These are phyloP conservation scores for Xylaria sp. DNA, from an alignment of 2,329 filamentous ascomycete species.

Conservation along the genomic window DNA sequence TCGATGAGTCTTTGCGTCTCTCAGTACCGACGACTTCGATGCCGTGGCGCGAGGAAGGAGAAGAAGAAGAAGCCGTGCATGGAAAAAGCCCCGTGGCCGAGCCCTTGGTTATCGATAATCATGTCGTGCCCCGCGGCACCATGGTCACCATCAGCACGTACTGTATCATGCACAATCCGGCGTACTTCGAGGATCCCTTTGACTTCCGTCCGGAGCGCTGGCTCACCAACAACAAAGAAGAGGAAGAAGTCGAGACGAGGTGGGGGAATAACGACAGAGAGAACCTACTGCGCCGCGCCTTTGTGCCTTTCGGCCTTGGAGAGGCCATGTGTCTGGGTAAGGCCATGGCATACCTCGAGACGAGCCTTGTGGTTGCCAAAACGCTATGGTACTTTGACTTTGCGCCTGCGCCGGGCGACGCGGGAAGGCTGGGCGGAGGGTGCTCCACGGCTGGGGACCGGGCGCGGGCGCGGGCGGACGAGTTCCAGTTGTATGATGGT, in stretches of 20 bases:
- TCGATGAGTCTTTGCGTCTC: no score
- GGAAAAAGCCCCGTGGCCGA: no score
- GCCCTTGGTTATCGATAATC: no score
- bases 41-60: no score
- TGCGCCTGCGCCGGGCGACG: no score
- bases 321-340: conserved; percentile 60
- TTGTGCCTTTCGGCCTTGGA: conserved; percentile 49
- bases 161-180: conserved; percentile 20
- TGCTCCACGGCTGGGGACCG: no score
- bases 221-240: not conserved
- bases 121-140: conserved; percentile 19
- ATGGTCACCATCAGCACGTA: conserved; percentile 24
- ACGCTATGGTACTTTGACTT: conserved; percentile 48
- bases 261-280: no score
- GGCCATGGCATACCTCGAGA: conserved; percentile 57
- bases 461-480: not conserved
- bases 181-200: conserved; percentile 25
- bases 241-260: not conserved
- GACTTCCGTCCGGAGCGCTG: conserved; percentile 10
- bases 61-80: no score
- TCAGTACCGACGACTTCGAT: no score
- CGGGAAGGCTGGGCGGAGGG: not conserved
- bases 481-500: not conserved
- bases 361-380: conserved; percentile 57
- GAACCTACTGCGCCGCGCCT: conserved; percentile 45